Evolutionary conservation across 75 land plant species (phyloP).

Genomic region (Azolla pinnata): DNA sequence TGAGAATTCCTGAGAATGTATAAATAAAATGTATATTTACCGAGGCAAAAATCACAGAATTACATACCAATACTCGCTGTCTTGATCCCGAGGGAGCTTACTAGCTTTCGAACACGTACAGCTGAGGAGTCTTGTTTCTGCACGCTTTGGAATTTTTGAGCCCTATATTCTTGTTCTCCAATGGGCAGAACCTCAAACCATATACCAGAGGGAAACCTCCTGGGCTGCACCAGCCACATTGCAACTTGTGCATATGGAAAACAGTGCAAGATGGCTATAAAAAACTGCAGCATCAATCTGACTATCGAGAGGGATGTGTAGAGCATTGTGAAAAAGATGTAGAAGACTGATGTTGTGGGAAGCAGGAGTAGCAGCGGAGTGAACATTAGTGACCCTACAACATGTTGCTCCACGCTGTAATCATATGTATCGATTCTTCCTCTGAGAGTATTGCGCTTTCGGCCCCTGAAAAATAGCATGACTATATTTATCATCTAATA

Average conservation of each 20-base stretch:
- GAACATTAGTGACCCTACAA: slow-evolving; percentile 91
- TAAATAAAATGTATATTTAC: too few relatives aligned
- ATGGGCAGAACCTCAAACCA: slow-evolving; percentile 54
- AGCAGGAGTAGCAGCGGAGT: slow-evolving; percentile 79
- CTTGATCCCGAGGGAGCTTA: slow-evolving; percentile 3
- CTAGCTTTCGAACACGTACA: neutral
- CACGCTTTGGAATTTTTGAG: neutral
- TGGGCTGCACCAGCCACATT: slow-evolving; percentile 55
- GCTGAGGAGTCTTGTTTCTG: neutral
- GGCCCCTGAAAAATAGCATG: slow-evolving; percentile 55
- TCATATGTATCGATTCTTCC: slow-evolving; percentile 76
- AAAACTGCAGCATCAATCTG: slow-evolving; percentile 44
- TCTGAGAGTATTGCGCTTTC: slow-evolving; percentile 82
- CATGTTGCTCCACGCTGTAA: slow-evolving; percentile 86
- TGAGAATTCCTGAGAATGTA: too few relatives aligned
- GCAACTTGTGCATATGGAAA: slow-evolving; percentile 68
- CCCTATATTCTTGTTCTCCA: neutral
- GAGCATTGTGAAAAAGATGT: slow-evolving; percentile 76
- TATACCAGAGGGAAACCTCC: slow-evolving; percentile 83
- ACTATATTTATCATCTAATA: neutral
- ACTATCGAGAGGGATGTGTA: slow-evolving; percentile 33
- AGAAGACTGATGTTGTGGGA: slow-evolving; percentile 94
- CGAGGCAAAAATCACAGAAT: slow-evolving; percentile 2
- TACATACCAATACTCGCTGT: slow-evolving; percentile 27
- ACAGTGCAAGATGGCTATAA: slow-evolving; percentile 57